Evolutionary conservation across 306 rosid genomes (phyloP), one percentile per base, ranked within the genome.

Genomic region (Quercus ilex): DNA sequence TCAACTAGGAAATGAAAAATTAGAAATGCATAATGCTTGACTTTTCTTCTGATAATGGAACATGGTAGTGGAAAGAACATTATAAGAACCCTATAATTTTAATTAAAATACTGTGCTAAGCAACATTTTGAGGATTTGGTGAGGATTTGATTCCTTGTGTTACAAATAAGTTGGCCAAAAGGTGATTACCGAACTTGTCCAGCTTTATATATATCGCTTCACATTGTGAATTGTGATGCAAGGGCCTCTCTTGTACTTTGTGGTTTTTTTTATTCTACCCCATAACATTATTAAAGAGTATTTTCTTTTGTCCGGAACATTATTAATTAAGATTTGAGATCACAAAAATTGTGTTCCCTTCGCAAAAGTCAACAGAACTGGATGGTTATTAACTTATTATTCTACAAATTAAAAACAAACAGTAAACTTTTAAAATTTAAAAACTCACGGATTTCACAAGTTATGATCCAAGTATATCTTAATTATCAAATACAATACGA

Each of bases 121-220:
- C 58, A 69, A 76, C 74, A 71, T 75, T 73, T 41, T 35, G 77
- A 73, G 26, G 87, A 83, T 83, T 30, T 53, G 78, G 21, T 5
- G 75, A 69, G 57, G 86, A 81, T 77, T 85, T 82, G 84, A 80
- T 80, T 80, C 82, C 80, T 71, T 17, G 63, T 64, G 46, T 41
- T 75, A 53, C 38, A 15, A 55, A 53, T 65, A 60, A 49, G 52
- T 72, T 77, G 46, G 41, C 75, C 63, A 71, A 77, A 31, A 52
- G 72, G 73, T 77, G 65, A 41, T 21, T 17, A 1, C 35, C 72
- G 76, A 72, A 52, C 80, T 69, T 84, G 76, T 41, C 59, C 46
- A 41, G 3, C 46, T 41, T 41, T 41, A n/a, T 23, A 3, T 57
- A 57, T 23, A 7, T 10, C 3, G 26, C 63, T 57, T 57, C 63